Base-by-base conservation (phyloP, 371 early-diverging fungal genomes). In the Rhizopus microsporus region DNA sequence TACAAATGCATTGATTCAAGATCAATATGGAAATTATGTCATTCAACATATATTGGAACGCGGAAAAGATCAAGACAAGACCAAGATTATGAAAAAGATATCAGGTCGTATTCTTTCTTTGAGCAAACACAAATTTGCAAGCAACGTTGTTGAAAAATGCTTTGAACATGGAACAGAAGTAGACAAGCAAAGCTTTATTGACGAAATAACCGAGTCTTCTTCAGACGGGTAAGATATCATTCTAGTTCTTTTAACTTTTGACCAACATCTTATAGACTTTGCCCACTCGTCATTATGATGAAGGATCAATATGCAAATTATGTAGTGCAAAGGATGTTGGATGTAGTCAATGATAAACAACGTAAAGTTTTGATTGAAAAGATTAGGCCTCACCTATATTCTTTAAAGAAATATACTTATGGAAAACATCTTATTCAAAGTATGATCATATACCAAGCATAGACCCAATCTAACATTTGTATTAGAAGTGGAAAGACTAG, bases 251-350 rank as follows among this genome's bases (percentile, higher is more conserved):
- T 23, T 23, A 23, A 2, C 23, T 23, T 23, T 23, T 23, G 23
- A 23, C 23, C 23, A 23, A 23, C 23, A 23, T 23, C 23, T 23
- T 23, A 2, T 23, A 23, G 23, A 1, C 23, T 23, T 23, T 23
- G 23, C 23, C 92, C 94, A n/a, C 70, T 94, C 61, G 82, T 96
- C 56, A 72, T 88, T 6, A 93, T 95, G 91, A 98, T 99, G 95
- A 94, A 92, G 69, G 99, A 99, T 79, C 98, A 98, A 79, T 99
- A 93, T 77, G 99, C 99, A 56, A 99, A 99, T 77, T 99, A 99
- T 74, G 99, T 99, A 7, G 95, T 99, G 15, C 99, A 99, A 71
- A 96, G 97, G 71, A 95, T 99, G 93, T 78, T 98, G 50, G 99
- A 99, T 69, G 94, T 95, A 30, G 93, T 92, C 7, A 90, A 91